Percentiles rank a stretch among this genome's conserved stretches.
These are phyloP conservation scores for Leptographium galeiforme DNA, from an alignment of 2,329 filamentous ascomycete species.

Conservation along the genomic window DNA sequence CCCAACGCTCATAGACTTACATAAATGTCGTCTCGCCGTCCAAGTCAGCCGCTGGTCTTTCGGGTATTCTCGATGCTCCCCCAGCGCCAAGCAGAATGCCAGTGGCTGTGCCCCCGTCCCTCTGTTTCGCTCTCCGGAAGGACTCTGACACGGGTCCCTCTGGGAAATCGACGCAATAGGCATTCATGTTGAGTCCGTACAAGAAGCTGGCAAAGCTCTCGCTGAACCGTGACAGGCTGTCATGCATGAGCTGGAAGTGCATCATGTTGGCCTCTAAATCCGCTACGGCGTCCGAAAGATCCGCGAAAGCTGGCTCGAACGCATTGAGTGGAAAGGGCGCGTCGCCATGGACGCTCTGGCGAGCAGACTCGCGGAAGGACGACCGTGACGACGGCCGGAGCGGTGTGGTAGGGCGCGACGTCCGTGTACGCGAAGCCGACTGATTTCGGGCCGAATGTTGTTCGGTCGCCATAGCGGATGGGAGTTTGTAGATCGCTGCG, in stretches of 20 bases:
- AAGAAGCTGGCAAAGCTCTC: constrained; percentile 94
- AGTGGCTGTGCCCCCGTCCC: constrained; percentile 26
- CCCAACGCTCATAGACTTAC: constrained; percentile 30
- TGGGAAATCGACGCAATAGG: constrained; percentile 94
- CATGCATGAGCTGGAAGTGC: constrained; percentile 94
- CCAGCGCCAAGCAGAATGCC: background rate
- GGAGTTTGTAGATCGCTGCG: background rate
- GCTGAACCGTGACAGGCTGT: constrained; percentile 82
- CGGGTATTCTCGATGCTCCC: constrained; percentile 12
- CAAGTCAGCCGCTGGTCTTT: constrained; percentile 21
- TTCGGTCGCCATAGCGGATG: background rate
- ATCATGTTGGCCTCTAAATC: constrained; percentile 96
- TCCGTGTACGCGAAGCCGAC: constrained; percentile 48
- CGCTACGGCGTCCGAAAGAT: constrained; percentile 85
- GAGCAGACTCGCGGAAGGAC: constrained; percentile 68
- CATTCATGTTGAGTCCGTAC: constrained; percentile 97
- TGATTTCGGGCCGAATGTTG: constrained; percentile 18
- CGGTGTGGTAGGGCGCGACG: constrained; percentile 78
- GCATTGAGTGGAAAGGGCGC: constrained; percentile 59
- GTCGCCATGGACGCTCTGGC: constrained; percentile 38
- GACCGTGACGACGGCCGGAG: constrained; percentile 81
- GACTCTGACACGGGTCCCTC: constrained; percentile 81
- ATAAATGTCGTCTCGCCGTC: constrained; percentile 76
- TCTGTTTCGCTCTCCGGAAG: constrained; percentile 53
- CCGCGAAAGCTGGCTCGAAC: constrained; percentile 83